Conservation (phyloP, 108 stramenopile genomes). For the Cyclotella cryptica region DNA sequence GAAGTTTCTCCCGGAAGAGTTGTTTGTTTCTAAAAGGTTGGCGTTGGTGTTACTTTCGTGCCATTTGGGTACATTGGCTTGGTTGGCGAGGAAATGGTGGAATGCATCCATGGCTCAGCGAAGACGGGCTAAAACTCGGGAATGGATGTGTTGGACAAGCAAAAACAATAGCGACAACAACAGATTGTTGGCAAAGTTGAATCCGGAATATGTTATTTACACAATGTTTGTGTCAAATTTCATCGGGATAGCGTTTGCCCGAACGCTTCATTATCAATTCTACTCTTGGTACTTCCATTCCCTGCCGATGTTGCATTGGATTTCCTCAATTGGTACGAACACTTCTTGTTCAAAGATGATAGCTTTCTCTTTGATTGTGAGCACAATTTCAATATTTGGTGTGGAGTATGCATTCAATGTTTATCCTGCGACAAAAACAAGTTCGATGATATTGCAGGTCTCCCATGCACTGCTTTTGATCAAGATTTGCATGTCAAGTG, state of each 20-base stretch:
- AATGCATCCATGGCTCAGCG: slow-evolving; percentile 40
- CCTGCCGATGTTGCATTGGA: slow-evolving; percentile 82
- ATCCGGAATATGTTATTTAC: slow-evolving; percentile 72
- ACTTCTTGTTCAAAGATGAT: slow-evolving; percentile 15
- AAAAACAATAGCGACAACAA: background rate
- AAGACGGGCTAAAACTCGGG: slow-evolving; percentile 25
- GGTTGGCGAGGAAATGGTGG: slow-evolving; percentile 72
- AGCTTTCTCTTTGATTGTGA: slow-evolving; percentile 40
- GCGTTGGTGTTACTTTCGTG: slow-evolving; percentile 70
- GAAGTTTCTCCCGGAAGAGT: slow-evolving; percentile 91
- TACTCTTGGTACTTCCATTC: slow-evolving; percentile 95
- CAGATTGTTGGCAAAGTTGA: slow-evolving; percentile 30
- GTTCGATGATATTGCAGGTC: slow-evolving; percentile 83
- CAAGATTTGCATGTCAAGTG: slow-evolving; percentile 20
- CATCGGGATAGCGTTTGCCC: slow-evolving; percentile 93
- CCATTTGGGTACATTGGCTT: slow-evolving; percentile 60
- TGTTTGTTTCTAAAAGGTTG: slow-evolving; percentile 79
- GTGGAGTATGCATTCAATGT: slow-evolving; percentile 93
- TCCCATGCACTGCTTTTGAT: slow-evolving; percentile 63
- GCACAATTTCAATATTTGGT: slow-evolving; percentile 32
- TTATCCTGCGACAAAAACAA: slow-evolving; percentile 89
- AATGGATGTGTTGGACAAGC: slow-evolving; percentile 42
- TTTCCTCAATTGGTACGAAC: slow-evolving; percentile 42
- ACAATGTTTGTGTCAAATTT: slow-evolving; percentile 93
- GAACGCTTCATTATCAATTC: slow-evolving; percentile 98